Evolutionary conservation across 257 asterid species (phyloP).

Genomic region (Scutellaria galericulata): DNA sequence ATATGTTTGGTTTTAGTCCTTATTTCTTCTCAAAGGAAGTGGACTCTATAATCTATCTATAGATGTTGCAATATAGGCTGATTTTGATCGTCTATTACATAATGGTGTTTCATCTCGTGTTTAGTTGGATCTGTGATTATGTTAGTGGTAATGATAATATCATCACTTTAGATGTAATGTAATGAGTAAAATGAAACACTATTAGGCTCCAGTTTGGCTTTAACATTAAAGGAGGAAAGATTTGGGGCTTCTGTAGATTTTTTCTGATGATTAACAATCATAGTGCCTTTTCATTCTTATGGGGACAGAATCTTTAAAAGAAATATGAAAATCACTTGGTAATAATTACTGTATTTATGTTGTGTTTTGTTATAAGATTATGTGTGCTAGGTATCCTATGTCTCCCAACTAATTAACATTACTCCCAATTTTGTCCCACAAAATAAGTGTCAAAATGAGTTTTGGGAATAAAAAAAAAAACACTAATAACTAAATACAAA

Average conservation of each 20-base stretch:
- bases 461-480: too few species aligned
- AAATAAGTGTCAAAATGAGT: too few species aligned
- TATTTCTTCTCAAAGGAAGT: constrained; percentile 29
- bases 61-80: constrained; percentile 23
- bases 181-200: too few species aligned
- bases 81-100: constrained; percentile 16
- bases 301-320: constrained; percentile 34
- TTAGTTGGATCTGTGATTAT: neutral
- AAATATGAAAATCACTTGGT: constrained; percentile 17
- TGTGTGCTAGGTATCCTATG: constrained; percentile 37
- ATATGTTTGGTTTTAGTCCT: constrained; percentile 29
- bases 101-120: neutral
- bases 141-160: neutral
- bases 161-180: neutral
- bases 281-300: constrained; percentile 33
- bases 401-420: neutral
- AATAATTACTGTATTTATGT: constrained; percentile 29
- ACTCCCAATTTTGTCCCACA: too few species aligned
- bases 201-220: too few species aligned
- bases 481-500: too few species aligned
- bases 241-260: constrained; percentile 31
- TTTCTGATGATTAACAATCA: constrained; percentile 32
- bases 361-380: constrained; percentile 10
- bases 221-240: constrained; percentile 12
- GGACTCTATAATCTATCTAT: constrained; percentile 28